phyloP scores from a whole-genome alignment of 208 protist genomes.

The Leishmania gerbilli region DNA sequence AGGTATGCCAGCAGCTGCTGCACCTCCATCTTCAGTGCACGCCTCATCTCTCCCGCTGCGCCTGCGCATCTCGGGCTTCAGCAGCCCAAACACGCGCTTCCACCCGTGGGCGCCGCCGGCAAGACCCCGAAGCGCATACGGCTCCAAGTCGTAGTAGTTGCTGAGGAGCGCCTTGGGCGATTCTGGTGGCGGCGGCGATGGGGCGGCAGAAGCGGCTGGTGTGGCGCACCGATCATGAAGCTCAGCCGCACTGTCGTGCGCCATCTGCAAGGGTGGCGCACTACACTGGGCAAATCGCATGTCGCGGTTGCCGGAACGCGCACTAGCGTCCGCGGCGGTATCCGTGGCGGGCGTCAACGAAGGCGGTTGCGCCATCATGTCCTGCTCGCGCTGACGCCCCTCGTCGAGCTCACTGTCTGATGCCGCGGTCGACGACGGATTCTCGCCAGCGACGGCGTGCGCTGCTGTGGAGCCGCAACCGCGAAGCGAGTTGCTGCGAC shows the following conservation, averaged over 20 bases:
- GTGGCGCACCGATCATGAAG: not conserved
- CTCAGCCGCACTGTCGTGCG: not conserved
- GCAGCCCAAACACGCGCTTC: slow-evolving; percentile 42
- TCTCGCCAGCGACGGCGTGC: not conserved
- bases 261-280: not conserved
- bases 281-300: not conserved
- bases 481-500: not conserved
- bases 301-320: not conserved
- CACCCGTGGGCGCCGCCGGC: slow-evolving; percentile 45
- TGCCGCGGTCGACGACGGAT: not conserved
- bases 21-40: not conserved
- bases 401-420: not conserved
- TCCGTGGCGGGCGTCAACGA: not conserved
- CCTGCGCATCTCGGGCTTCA: slow-evolving; percentile 10
- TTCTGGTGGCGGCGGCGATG: not conserved
- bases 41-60: not conserved
- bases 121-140: slow-evolving; percentile 28
- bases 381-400: not conserved
- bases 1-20: not conserved
- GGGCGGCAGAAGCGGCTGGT: not conserved
- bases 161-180: slow-evolving; percentile 10
- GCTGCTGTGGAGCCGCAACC: not conserved
- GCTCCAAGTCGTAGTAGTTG: slow-evolving; percentile 31
- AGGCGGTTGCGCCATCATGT: not conserved
- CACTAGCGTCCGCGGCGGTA: not conserved